Base-by-base conservation (phyloP, 768 basidiomycete species). In the Phylloporus arenicola region DNA sequence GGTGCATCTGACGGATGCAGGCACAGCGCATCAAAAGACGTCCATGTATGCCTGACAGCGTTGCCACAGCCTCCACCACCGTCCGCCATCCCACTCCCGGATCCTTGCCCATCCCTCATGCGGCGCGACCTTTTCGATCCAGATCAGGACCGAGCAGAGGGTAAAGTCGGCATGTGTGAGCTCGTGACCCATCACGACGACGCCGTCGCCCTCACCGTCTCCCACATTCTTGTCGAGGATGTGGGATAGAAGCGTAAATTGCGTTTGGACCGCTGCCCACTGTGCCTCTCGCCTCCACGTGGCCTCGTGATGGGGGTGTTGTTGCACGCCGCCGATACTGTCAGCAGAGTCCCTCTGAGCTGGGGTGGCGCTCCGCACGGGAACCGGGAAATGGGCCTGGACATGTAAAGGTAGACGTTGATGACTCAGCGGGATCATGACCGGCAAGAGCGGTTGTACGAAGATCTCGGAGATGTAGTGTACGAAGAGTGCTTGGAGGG, bases 131-230 rank as follows among this genome's bases (percentile, higher is more conserved):
- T 78, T 73, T 62, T 87, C 81, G 37, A 88, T 82, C 85, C 84
- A 89, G 41, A 88, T 76, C 37, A 88, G 66, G 16, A 85, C 76
- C 0, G 86, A 79, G 56, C 84, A 86, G 19, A 89, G 66, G 5
- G 83, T 80, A 60, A 88, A 88, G 57, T 88, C 86, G 2, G 83
- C 84, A 56, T 87, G 86, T 10, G 78, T 80, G 44, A 87, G 72
- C 17, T 84, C 81, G 31, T 74, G 70, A 4, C 86, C 86, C 75
- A 81, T 81, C 14, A 70, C 79, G 30, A 86, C 82, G 10, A 79
- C 68, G 2, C 82, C 82, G 54, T 84, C 70, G 3, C 82, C 81
- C 56, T 83, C 81, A 4, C 81, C 79, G 47, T 86, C 83, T 0
- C 75, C 74, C 6, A 64, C 55, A 54, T 87, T 87, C 67, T 84